Percentiles rank a stretch among this genome's conserved stretches.
Evolutionary conservation across 257 asterid genomes (phyloP).

Genomic region (Primulina eburnea): DNA sequence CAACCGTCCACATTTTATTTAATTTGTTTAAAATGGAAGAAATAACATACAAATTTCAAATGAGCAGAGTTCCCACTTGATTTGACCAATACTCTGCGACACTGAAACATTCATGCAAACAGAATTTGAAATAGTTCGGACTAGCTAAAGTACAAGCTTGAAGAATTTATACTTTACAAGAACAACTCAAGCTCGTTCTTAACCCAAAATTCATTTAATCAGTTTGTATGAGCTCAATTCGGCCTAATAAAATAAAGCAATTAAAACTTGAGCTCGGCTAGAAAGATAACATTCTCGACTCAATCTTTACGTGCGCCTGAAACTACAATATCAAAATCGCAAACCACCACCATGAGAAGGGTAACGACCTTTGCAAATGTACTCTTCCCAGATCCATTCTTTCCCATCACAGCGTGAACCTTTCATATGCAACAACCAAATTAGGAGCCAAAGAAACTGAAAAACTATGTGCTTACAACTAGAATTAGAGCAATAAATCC

Average conservation of each 20-base stretch:
- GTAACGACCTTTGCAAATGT: conserved; percentile 93
- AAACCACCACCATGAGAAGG: conserved; percentile 21
- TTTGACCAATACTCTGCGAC: not conserved
- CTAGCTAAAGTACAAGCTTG: not conserved
- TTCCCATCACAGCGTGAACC: conserved; percentile 98
- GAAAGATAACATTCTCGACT: conserved; percentile 2
- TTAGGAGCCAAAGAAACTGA: conserved; percentile 21
- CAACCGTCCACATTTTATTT: not conserved
- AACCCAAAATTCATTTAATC: not conserved
- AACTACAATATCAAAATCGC: conserved; percentile 14
- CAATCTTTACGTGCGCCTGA: not conserved
- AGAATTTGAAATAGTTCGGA: not conserved
- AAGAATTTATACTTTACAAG: not conserved
- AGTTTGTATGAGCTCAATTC: conserved; percentile 12
- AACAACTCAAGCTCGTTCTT: not conserved
- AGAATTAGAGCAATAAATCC: not conserved
- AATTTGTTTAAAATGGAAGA: not conserved
- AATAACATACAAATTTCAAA: not conserved
- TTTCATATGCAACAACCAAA: conserved; percentile 28
- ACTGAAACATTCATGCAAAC: conserved; percentile 11
- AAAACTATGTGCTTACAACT: not conserved
- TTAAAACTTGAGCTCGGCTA: conserved; percentile 1
- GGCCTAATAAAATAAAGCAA: conserved; percentile 11
- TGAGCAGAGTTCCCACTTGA: not conserved
- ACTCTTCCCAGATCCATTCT: conserved; percentile 99